Conservation (phyloP, 352 stramenopile species). For the Stephanocyclus meneghinianus region DNA sequence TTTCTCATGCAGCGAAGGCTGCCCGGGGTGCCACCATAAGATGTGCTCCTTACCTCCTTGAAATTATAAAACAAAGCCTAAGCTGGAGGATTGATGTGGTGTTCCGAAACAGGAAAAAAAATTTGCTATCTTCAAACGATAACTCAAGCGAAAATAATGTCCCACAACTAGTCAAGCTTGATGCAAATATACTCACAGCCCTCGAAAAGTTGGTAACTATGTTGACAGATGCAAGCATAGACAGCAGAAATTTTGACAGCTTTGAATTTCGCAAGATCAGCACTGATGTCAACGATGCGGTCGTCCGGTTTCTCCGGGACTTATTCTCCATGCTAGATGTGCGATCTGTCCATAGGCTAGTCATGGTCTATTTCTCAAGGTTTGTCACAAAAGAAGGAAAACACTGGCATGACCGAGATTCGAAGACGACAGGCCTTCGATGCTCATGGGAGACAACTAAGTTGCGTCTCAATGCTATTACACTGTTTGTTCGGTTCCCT, state of each 20-base stretch:
- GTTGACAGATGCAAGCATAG: conserved; percentile 79
- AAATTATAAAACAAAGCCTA: conserved; percentile 83
- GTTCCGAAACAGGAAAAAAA: conserved; percentile 50
- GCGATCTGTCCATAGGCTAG: conserved; percentile 71
- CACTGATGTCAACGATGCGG: conserved; percentile 83
- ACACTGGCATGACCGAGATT: conserved; percentile 78
- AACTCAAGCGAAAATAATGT: conserved; percentile 28
- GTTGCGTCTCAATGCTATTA: conserved; percentile 80
- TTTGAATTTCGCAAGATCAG: conserved; percentile 80
- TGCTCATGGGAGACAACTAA: conserved; percentile 81
- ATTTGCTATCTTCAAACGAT: conserved; percentile 20
- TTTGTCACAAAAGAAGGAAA: conserved; percentile 77
- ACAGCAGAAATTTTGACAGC: conserved; percentile 83
- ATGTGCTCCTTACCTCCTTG: conserved; percentile 81
- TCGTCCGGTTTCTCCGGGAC: conserved; percentile 81
- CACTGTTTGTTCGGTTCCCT: conserved; percentile 77
- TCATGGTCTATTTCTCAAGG: conserved; percentile 77
- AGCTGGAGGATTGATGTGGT: conserved; percentile 70
- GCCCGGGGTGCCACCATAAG: conserved; percentile 73
- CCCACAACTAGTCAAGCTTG: conserved; percentile 68
- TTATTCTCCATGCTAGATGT: conserved; percentile 81
- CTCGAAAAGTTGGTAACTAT: conserved; percentile 76
- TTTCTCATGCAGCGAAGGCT: conserved; percentile 68
- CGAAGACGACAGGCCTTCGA: conserved; percentile 71
- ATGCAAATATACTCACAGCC: conserved; percentile 63